These are phyloP conservation scores for Zygoascus sp. DNA, from an alignment of 1,139 yeast species.

Conservation along the genomic window DNA sequence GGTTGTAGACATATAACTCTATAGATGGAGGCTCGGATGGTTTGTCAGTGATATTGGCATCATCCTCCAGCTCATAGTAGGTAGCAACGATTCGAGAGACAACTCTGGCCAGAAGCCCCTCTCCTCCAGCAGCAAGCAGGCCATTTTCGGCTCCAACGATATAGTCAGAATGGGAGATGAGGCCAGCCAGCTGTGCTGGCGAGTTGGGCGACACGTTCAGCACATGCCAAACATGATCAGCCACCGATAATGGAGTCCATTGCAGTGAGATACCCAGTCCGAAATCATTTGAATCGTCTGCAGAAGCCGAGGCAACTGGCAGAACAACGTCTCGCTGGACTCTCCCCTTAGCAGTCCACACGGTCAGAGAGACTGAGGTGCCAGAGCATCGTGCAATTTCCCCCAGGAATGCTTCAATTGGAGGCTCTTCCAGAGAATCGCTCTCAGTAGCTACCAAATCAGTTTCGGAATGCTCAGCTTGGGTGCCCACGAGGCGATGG, in stretches of 20 bases:
- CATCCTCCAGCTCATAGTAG: conserved; percentile 21
- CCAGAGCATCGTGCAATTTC: conserved; percentile 32
- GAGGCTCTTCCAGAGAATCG: conserved; percentile 22
- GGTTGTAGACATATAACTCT: conserved; percentile 78
- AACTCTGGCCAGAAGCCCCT: conserved; percentile 66
- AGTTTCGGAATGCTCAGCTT: background rate
- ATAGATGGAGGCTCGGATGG: conserved; percentile 30
- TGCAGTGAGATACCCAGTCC: conserved; percentile 66
- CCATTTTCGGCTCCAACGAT: conserved; percentile 88
- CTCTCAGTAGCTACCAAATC: background rate
- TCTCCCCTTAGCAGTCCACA: conserved; percentile 93
- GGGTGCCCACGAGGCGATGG: conserved; percentile 42
- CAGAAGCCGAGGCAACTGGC: conserved; percentile 33
- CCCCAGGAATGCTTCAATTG: conserved; percentile 28
- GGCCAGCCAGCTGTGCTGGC: conserved; percentile 82
- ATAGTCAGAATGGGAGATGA: conserved; percentile 82
- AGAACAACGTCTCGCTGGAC: conserved; percentile 49
- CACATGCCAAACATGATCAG: conserved; percentile 87
- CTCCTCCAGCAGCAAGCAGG: conserved; percentile 79
- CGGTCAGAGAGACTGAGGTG: conserved; percentile 49
- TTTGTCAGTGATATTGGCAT: background rate
- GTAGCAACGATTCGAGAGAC: conserved; percentile 35
- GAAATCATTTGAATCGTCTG: conserved; percentile 27
- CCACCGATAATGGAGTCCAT: conserved; percentile 68
- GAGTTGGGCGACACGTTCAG: conserved; percentile 68